phyloP scores from a whole-genome alignment of 2,329 filamentous ascomycete genomes.

The Fusarium sp. region DNA sequence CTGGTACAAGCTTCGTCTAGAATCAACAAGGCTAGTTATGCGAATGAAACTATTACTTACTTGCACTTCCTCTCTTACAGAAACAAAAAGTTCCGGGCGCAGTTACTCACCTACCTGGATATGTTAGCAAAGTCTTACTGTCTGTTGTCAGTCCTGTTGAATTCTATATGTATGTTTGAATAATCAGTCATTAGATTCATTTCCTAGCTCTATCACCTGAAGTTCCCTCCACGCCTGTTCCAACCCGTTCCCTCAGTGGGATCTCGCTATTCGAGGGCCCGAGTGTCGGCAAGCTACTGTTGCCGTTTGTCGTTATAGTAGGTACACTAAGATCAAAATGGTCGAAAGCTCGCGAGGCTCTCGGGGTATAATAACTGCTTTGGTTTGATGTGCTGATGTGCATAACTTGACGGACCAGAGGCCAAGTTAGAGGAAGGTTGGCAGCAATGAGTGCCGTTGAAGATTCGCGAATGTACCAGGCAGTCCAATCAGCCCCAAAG shows the following conservation, averaged over 20 bases:
- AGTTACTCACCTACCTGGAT: neutral
- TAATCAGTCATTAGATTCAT: neutral
- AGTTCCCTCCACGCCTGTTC: neutral
- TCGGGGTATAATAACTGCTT: neutral
- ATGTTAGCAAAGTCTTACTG: neutral
- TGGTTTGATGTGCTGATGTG: neutral
- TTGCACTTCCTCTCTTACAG: neutral
- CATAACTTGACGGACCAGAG: constrained; percentile 5
- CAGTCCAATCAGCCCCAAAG: constrained; percentile 5
- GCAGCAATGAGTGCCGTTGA: constrained; percentile 10
- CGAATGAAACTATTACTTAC: neutral
- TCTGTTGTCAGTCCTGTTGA: neutral
- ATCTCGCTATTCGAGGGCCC: neutral
- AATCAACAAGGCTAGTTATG: neutral
- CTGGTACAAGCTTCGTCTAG: neutral
- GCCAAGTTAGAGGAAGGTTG: constrained; percentile 7
- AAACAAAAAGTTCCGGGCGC: neutral
- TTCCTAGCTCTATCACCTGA: neutral
- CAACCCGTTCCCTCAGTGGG: neutral
- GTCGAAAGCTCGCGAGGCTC: neutral
- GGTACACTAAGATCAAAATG: neutral
- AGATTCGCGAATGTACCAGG: constrained; percentile 6
- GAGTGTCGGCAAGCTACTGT: neutral
- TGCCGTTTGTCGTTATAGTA: neutral
- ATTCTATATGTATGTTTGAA: neutral